Evolutionary conservation across 2,329 filamentous ascomycete species (phyloP).

Genomic region (Sclerotinia borealis): DNA sequence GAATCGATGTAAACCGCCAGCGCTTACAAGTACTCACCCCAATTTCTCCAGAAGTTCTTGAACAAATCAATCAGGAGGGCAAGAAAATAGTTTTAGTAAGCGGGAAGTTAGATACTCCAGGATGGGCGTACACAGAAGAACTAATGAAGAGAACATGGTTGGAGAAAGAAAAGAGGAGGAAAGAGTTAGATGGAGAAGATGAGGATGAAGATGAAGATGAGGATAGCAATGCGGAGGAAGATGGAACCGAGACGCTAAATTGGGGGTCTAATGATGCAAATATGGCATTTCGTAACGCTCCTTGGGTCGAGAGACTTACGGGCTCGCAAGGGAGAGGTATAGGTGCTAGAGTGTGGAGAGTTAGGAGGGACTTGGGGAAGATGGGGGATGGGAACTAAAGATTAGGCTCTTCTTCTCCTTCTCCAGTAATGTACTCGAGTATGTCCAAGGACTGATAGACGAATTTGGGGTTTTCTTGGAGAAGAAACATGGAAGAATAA

Average conservation of each 20-base stretch:
- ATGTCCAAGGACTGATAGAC: too few relatives aligned
- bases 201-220: conserved; percentile 5
- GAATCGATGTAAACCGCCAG: conserved; percentile 51
- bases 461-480: too few relatives aligned
- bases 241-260: neutral
- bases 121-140: conserved; percentile 65
- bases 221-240: conserved; percentile 8
- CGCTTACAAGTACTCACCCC: conserved; percentile 63
- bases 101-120: conserved; percentile 62
- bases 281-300: conserved; percentile 35
- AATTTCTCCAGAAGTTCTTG: conserved; percentile 38
- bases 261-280: neutral
- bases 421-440: too few relatives aligned
- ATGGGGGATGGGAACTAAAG: conserved; percentile 18
- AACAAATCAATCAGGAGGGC: conserved; percentile 37
- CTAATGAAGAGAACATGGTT: conserved; percentile 36
- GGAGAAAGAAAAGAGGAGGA: conserved; percentile 16
- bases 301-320: conserved; percentile 55
- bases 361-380: conserved; percentile 54
- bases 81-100: conserved; percentile 56
- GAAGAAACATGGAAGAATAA: too few relatives aligned
- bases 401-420: too few relatives aligned
- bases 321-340: conserved; percentile 50
- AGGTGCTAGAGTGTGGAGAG: conserved; percentile 57
- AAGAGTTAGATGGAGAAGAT: neutral